Conservation (phyloP, 2,329 filamentous ascomycete species). For the Claviceps purpurea region DNA sequence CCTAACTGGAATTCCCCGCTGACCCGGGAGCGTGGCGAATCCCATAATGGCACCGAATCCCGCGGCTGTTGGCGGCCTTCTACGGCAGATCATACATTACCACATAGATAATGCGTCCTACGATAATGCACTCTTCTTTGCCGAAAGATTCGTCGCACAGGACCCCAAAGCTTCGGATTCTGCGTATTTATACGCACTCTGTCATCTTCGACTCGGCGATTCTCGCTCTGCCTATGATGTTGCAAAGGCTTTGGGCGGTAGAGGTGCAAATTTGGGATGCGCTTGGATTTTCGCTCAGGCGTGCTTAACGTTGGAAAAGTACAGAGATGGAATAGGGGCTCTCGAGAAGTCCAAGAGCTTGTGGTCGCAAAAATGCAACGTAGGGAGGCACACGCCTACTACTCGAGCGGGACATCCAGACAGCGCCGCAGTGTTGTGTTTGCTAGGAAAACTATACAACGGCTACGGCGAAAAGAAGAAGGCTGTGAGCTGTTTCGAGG, state of each 20-base stretch:
- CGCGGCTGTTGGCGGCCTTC: slow-evolving; percentile 34
- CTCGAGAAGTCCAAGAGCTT: slow-evolving; percentile 68
- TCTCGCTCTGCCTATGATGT: slow-evolving; percentile 76
- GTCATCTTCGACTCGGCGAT: slow-evolving; percentile 71
- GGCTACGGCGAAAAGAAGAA: slow-evolving; percentile 72
- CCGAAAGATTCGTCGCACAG: slow-evolving; percentile 72
- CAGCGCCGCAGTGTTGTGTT: slow-evolving; percentile 65
- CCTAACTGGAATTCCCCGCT: not conserved
- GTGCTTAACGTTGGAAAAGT: slow-evolving; percentile 65
- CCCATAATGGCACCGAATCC: slow-evolving; percentile 38
- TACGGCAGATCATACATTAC: slow-evolving; percentile 50
- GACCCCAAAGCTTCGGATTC: slow-evolving; percentile 73
- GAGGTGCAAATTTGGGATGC: slow-evolving; percentile 70
- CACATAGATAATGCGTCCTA: slow-evolving; percentile 80
- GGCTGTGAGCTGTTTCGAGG: slow-evolving; percentile 76
- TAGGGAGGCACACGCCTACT: slow-evolving; percentile 73
- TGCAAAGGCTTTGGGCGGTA: slow-evolving; percentile 56
- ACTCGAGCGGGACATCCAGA: slow-evolving; percentile 66
- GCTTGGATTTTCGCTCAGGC: slow-evolving; percentile 85
- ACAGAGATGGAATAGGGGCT: slow-evolving; percentile 68
- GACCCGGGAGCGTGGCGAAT: slow-evolving; percentile 5
- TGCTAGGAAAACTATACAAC: slow-evolving; percentile 78
- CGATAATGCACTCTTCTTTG: slow-evolving; percentile 87
- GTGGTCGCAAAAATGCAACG: slow-evolving; percentile 63
- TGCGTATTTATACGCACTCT: slow-evolving; percentile 69